A percentile compares a stretch with the other conserved stretches of the same genome.
Conservation (phyloP, 768 basidiomycete genomes). For the Russula virescens region DNA sequence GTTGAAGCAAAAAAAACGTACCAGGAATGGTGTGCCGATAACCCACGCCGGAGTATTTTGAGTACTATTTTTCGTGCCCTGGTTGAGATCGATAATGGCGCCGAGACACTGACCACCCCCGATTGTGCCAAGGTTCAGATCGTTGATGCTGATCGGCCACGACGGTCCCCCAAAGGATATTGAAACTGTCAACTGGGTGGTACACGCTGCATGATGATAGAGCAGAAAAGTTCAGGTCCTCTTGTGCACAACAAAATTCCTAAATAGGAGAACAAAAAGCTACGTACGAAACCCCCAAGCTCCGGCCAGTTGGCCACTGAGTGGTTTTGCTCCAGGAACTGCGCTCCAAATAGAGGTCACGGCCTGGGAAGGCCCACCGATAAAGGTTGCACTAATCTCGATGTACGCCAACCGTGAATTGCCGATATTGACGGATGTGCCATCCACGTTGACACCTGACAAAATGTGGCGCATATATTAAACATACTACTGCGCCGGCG, state of each 20-base stretch:
- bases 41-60: slow-evolving; percentile 31
- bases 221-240: neutral
- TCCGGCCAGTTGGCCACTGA: slow-evolving; percentile 49
- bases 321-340: slow-evolving; percentile 49
- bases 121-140: slow-evolving; percentile 74
- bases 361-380: slow-evolving; percentile 70
- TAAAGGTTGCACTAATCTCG: slow-evolving; percentile 92
- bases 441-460: slow-evolving; percentile 57
- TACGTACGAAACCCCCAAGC: slow-evolving; percentile 75
- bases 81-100: slow-evolving; percentile 62
- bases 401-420: slow-evolving; percentile 61
- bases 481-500: too few relatives aligned
- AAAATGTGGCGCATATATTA: neutral
- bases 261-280: neutral
- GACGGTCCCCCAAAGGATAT: slow-evolving; percentile 71
- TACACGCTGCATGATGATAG: slow-evolving; percentile 59
- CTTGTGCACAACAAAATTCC: too few relatives aligned
- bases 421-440: slow-evolving; percentile 42
- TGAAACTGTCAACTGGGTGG: slow-evolving; percentile 46
- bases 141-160: slow-evolving; percentile 69
- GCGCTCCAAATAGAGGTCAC: slow-evolving; percentile 58
- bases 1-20: slow-evolving; percentile 31
- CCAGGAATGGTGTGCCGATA: slow-evolving; percentile 51
- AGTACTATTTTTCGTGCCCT: slow-evolving; percentile 43
- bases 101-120: slow-evolving; percentile 49